phyloP scores from a whole-genome alignment of 2,329 filamentous ascomycete genomes.

The Leptosphaerulina australis region DNA sequence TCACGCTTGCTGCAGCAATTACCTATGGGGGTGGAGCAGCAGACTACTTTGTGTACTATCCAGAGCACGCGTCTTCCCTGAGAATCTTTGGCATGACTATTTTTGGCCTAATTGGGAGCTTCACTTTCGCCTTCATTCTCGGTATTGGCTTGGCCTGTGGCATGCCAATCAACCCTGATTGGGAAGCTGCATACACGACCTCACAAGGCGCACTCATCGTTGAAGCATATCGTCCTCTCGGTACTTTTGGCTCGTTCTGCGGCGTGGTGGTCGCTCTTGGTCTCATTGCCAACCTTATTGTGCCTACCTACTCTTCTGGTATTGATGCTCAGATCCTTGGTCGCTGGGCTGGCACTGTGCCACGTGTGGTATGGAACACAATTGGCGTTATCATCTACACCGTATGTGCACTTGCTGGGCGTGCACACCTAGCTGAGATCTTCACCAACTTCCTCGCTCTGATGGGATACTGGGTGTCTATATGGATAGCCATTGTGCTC shows the following conservation, averaged over 20 bases:
- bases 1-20: constrained; percentile 68
- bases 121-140: constrained; percentile 65
- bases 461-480: constrained; percentile 73
- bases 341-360: constrained; percentile 62
- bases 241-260: constrained; percentile 70
- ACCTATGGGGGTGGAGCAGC: constrained; percentile 68
- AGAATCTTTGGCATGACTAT: constrained; percentile 65
- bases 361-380: constrained; percentile 69
- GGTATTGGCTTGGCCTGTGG: constrained; percentile 69
- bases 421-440: constrained; percentile 65
- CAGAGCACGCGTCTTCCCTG: constrained; percentile 57
- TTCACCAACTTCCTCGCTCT: constrained; percentile 73
- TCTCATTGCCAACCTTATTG: constrained; percentile 69
- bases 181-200: constrained; percentile 61
- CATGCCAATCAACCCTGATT: constrained; percentile 58
- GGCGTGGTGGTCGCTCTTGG: constrained; percentile 68
- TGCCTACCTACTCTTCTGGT: constrained; percentile 66
- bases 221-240: constrained; percentile 64
- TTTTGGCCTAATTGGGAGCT: constrained; percentile 62
- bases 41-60: constrained; percentile 72
- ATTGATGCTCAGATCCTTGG: constrained; percentile 73
- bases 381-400: constrained; percentile 67
- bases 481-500: constrained; percentile 67
- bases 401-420: constrained; percentile 68
- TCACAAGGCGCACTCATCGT: constrained; percentile 70